A percentile compares a stretch with the other conserved stretches of the same genome.
phyloP scores from a whole-genome alignment of 1,139 yeast species.

The Geotrichum fermentans region DNA sequence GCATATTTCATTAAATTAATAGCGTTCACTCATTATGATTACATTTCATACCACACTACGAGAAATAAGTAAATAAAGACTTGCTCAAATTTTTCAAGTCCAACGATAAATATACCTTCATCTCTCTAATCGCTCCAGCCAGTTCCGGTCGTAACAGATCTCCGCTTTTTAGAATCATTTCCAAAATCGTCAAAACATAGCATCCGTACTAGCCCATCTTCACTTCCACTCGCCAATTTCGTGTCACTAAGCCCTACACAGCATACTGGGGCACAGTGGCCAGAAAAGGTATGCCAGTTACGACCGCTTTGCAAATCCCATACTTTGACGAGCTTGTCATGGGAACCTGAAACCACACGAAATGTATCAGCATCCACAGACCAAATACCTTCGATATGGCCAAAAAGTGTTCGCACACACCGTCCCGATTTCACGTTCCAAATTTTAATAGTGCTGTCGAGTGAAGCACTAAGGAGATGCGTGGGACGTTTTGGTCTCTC shows the following conservation, averaged over 20 bases:
- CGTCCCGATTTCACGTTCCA: too few relatives aligned
- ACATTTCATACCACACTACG: too few relatives aligned
- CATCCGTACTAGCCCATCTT: slow-evolving; percentile 77
- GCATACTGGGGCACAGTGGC: slow-evolving; percentile 67
- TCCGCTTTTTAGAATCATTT: too few relatives aligned
- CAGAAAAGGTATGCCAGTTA: slow-evolving; percentile 86
- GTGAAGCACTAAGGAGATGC: slow-evolving; percentile 77
- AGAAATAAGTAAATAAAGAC: too few relatives aligned
- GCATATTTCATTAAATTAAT: too few relatives aligned
- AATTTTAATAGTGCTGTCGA: slow-evolving; percentile 87
- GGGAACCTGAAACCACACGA: slow-evolving; percentile 90
- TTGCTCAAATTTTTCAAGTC: too few relatives aligned
- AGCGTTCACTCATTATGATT: too few relatives aligned
- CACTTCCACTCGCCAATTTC: slow-evolving; percentile 83
- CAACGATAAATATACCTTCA: too few relatives aligned
- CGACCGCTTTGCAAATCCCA: slow-evolving; percentile 95
- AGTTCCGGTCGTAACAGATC: too few relatives aligned
- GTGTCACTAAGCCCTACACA: slow-evolving; percentile 91
- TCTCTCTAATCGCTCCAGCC: too few relatives aligned
- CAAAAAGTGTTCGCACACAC: slow-evolving; percentile 89
- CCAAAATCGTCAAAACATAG: slow-evolving; percentile 55
- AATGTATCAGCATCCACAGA: slow-evolving; percentile 92
- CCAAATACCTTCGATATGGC: slow-evolving; percentile 98
- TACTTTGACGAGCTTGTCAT: slow-evolving; percentile 81
- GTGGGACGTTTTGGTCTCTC: slow-evolving; percentile 48